phyloP scores from a whole-genome alignment of 257 asterid species.

The Rubia yunnanensis region DNA sequence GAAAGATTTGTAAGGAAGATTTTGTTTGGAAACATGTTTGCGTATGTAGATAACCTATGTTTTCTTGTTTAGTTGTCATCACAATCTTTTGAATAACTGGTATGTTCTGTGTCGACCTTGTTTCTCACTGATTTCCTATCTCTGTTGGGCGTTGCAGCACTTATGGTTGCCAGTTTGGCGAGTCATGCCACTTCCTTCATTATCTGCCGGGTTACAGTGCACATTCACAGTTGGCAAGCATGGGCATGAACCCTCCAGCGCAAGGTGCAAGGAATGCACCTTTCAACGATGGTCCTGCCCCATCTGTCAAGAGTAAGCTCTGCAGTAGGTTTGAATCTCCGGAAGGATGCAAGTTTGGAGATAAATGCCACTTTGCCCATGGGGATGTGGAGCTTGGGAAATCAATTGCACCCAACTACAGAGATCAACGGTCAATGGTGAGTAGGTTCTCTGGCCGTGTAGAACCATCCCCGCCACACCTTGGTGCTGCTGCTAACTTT shows the following conservation, averaged over 20 bases:
- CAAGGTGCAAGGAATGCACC: slow-evolving; percentile 33
- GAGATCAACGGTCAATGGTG: slow-evolving; percentile 45
- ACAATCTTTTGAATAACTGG: not conserved
- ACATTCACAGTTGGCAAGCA: slow-evolving; percentile 46
- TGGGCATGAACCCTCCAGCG: slow-evolving; percentile 41
- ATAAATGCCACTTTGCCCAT: slow-evolving; percentile 88
- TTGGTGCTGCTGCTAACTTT: slow-evolving; percentile 48
- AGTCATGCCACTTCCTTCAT: slow-evolving; percentile 85
- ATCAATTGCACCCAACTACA: slow-evolving; percentile 31
- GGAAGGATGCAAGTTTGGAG: slow-evolving; percentile 91
- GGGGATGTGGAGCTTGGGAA: slow-evolving; percentile 82
- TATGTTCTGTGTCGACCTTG: not conserved
- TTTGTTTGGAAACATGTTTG: not conserved
- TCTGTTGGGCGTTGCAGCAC: slow-evolving; percentile 37
- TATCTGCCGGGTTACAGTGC: slow-evolving; percentile 71
- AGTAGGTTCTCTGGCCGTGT: slow-evolving; percentile 2
- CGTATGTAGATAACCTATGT: not conserved
- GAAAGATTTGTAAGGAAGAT: not conserved
- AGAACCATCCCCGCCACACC: slow-evolving; percentile 18
- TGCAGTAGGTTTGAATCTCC: slow-evolving; percentile 64
- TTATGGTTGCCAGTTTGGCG: slow-evolving; percentile 61
- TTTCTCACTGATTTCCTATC: slow-evolving; percentile 1
- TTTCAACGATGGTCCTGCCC: slow-evolving; percentile 39
- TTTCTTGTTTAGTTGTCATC: not conserved
- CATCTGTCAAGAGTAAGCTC: slow-evolving; percentile 48